Evolutionary conservation across 1,284 basidiomycete genomes (phyloP), one percentile per base, ranked within the genome.

Genomic region (Pyrrhoderma noxium): DNA sequence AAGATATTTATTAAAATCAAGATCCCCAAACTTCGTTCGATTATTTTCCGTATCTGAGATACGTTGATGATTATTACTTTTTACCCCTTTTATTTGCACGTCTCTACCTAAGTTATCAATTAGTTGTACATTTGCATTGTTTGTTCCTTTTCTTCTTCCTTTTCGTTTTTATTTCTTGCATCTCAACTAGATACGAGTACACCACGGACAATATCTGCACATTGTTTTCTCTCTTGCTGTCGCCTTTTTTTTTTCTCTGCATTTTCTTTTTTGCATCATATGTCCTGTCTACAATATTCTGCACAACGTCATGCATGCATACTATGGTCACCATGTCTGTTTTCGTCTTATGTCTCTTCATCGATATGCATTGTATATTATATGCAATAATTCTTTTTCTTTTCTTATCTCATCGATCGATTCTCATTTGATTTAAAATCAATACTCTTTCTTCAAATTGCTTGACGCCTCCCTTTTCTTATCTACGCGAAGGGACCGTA

Each of bases 401-500:
- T 44, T 48, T 41, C 35, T 39, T 38, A 22, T 18, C 21, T 34
- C 39, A 60, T 39, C 52, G 45, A 37, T 57, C 53, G 52, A 53
- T 31, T 11, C n/a, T n/a, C n/a, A n/a, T n/a, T n/a, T n/a, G n/a
- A n/a, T n/a, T n/a, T n/a, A n/a, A n/a, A n/a, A n/a, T n/a, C n/a
- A n/a, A n/a, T n/a, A n/a, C n/a, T n/a, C n/a, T n/a, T n/a, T n/a
- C n/a, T n/a, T n/a, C n/a, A n/a, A n/a, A n/a, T n/a, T n/a, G n/a
- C n/a, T n/a, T n/a, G n/a, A n/a, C n/a, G n/a, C n/a, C n/a, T 36
- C 25, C 45, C 18, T 27, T 36, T 19, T 47, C 37, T 47, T 47
- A 37, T 36, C n/a, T 19, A 47, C 51, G 45, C 54, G 38, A 31
- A 31, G 11, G 27, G 43, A 53, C 56, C 47, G 49, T 45, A 34